Percentiles rank a stretch among this genome's conserved stretches.
These are phyloP conservation scores for Kandelia obovata DNA, from an alignment of 345 rosid species.

Conservation along the genomic window DNA sequence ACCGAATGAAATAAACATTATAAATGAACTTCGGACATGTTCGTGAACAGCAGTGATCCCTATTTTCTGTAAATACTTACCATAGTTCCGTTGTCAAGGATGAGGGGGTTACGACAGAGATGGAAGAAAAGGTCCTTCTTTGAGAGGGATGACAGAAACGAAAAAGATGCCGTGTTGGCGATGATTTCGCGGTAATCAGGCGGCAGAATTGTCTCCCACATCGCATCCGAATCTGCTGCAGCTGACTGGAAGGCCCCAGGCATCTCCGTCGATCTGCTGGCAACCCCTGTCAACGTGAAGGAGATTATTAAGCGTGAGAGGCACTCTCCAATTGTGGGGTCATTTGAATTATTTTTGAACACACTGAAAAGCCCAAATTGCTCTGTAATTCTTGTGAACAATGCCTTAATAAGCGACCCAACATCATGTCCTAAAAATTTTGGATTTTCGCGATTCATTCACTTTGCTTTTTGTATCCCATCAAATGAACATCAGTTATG, in stretches of 20 bases:
- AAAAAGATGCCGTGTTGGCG: neutral
- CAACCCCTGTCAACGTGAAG: constrained; percentile 1
- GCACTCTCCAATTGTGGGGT: neutral
- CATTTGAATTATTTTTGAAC: too few species aligned
- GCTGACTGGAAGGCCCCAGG: neutral
- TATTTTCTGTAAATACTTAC: neutral
- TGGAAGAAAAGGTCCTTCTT: constrained; percentile 8
- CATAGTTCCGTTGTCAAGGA: constrained; percentile 5
- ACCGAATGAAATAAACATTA: too few species aligned
- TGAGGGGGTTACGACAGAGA: constrained; percentile 5
- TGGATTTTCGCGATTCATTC: too few species aligned
- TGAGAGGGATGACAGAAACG: neutral
- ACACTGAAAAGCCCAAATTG: too few species aligned
- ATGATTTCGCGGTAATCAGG: neutral
- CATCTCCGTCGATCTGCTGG: neutral
- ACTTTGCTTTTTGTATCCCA: too few species aligned
- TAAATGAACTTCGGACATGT: too few species aligned
- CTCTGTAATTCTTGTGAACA: too few species aligned
- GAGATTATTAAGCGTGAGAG: neutral
- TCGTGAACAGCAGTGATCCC: too few species aligned
- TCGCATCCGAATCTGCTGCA: constrained; percentile 15
- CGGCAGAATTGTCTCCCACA: constrained; percentile 5
- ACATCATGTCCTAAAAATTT: too few species aligned
- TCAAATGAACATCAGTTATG: too few species aligned
- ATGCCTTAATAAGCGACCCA: too few species aligned